phyloP scores from a whole-genome alignment of 2,329 filamentous ascomycete genomes.

The Dothiorella sarmentorum region DNA sequence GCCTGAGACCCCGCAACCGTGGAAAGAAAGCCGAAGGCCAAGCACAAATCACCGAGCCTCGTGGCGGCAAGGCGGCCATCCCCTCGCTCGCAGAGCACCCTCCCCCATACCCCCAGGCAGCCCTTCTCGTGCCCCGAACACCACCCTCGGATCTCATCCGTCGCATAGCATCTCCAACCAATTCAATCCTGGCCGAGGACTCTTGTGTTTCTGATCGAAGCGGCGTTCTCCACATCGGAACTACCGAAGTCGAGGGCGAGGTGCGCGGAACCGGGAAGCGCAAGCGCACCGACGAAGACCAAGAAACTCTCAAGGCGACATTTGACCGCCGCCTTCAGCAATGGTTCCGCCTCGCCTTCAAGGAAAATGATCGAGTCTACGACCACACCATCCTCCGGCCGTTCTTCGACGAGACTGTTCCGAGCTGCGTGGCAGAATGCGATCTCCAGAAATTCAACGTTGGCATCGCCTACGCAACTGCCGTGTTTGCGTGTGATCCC shows the following conservation, averaged over 20 bases:
- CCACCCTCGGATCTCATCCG: neutral
- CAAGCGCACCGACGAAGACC: neutral
- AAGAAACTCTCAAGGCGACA: neutral
- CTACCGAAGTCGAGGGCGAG: neutral
- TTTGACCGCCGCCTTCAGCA: neutral
- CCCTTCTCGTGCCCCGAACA: neutral
- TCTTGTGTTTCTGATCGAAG: neutral
- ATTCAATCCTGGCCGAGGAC: neutral
- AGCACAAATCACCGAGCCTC: too few relatives aligned
- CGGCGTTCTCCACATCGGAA: neutral
- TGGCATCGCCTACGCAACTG: neutral
- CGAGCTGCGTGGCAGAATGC: neutral
- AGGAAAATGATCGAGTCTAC: neutral
- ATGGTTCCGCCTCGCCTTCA: neutral
- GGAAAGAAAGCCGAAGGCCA: too few relatives aligned
- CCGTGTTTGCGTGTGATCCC: neutral
- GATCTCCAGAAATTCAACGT: neutral
- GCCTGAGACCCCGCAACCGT: neutral
- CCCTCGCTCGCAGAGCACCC: neutral
- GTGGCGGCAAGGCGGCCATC: neutral
- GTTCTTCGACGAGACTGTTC: neutral
- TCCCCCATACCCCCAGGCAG: neutral
- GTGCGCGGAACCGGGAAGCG: neutral
- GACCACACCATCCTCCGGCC: neutral
- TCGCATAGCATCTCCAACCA: neutral